Base-by-base conservation (phyloP, 2,329 filamentous ascomycete species). In the Fonsecaea erecta region DNA sequence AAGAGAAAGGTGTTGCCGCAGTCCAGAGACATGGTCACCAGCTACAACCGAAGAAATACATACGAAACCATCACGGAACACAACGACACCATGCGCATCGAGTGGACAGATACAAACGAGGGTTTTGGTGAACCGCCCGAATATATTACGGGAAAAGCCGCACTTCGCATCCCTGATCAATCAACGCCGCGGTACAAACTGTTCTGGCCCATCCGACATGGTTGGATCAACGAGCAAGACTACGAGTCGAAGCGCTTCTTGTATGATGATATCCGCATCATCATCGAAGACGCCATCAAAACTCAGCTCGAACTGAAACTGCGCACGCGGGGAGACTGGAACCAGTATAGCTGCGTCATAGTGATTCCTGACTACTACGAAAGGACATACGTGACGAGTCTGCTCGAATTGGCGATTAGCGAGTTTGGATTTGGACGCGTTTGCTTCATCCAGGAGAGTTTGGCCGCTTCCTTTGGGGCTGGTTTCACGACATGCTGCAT, bases 311-410 rank as follows among this genome's bases (percentile, higher is more conserved):
- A 84, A 30, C 88, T 87, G 68, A 90, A 90, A 73, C 35, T 71
- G 14, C 57, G 64, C 14, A 70, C 70, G 3, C 66, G 71, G 24
- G 90, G 89, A 72, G 88, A 94, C 58, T 96, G 93, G 88, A 85
- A 86, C 61, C 91, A 96, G 75, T 98, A 97, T 78, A 95, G 91
- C 73, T 97, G 93, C 72, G 93, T 97, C n/a, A 92, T 98, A 74
- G 89, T 99, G 68, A 96, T 99, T 53, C 95, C 95, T 0, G 95
- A 99, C 76, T 83, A 99, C 9, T 99, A 98, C 79, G 95, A 99
- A 79, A 96, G 96, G 77, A 87, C 87, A 57, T 96, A 97, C 70
- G 92, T 98, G 18, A 92, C 92, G 56, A 88, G 90, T 74, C 82
- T 96, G 9, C 82, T 99, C 48, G 89, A 93, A 62, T 91, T 95